These are phyloP conservation scores for Claviceps maximensis DNA, from an alignment of 2,329 filamentous ascomycete species.

Conservation along the genomic window DNA sequence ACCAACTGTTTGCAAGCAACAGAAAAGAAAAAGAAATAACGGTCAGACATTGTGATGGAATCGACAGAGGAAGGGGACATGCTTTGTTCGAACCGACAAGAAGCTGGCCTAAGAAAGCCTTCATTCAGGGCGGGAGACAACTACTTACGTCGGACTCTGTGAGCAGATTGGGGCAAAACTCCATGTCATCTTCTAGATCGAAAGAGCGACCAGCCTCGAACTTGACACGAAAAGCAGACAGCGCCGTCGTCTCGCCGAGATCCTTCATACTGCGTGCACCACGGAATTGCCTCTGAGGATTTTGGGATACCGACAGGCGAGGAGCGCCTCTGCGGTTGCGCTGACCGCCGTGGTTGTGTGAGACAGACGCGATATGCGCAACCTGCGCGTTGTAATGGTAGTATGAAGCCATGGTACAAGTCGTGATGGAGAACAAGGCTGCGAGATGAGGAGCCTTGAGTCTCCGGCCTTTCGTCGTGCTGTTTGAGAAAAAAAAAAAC, in stretches of 20 bases:
- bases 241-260: constrained; percentile 60
- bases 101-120: background rate
- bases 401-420: constrained; percentile 44
- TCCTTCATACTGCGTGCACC: constrained; percentile 80
- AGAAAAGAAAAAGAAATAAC: constrained; percentile 13
- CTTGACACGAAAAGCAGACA: constrained; percentile 68
- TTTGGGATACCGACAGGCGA: constrained; percentile 61
- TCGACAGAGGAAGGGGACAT: too few relatives aligned
- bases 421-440: background rate
- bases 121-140: background rate
- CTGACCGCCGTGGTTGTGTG: constrained; percentile 60
- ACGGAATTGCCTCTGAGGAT: constrained; percentile 76
- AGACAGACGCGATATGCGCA: constrained; percentile 43
- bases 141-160: constrained; percentile 81
- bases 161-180: constrained; percentile 86
- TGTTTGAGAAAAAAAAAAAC: background rate
- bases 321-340: constrained; percentile 74
- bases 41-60: constrained; percentile 14
- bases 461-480: background rate
- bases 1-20: constrained; percentile 48
- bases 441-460: background rate
- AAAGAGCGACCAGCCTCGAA: constrained; percentile 90
- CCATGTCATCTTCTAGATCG: constrained; percentile 88
- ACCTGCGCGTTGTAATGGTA: constrained; percentile 49
- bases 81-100: too few relatives aligned